Percentiles rank a stretch among this genome's conserved stretches.
phyloP scores from a whole-genome alignment of 164 flowering plant species.

The Annona cherimola region DNA sequence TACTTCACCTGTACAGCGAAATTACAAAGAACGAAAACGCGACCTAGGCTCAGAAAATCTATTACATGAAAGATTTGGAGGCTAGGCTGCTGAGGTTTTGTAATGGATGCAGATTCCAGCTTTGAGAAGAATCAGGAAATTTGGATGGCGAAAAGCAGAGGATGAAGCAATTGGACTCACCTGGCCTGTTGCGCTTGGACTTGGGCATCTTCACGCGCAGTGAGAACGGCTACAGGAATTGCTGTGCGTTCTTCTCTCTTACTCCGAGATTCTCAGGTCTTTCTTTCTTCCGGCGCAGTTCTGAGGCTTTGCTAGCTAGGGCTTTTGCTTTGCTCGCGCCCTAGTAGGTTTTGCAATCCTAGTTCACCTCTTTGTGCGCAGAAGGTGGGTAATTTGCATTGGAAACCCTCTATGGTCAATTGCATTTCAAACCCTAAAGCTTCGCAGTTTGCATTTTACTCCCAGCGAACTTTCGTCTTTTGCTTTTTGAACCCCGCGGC shows the following conservation, averaged over 20 bases:
- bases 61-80: background rate
- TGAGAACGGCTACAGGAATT: background rate
- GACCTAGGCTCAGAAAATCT: background rate
- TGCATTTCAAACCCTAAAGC: too few relatives aligned
- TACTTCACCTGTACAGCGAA: too few relatives aligned
- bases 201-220: background rate
- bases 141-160: background rate
- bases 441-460: too few relatives aligned
- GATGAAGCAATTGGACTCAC: constrained; percentile 1
- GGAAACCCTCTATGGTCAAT: too few relatives aligned
- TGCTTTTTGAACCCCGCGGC: too few relatives aligned
- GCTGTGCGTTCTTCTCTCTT: background rate
- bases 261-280: background rate
- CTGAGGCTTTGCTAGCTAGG: background rate
- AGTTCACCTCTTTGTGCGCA: too few relatives aligned
- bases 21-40: too few relatives aligned
- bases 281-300: background rate
- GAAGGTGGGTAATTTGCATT: too few relatives aligned
- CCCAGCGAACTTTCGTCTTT: too few relatives aligned
- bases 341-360: too few relatives aligned
- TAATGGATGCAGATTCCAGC: background rate
- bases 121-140: background rate
- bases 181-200: constrained; percentile 7
- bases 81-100: background rate
- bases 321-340: too few relatives aligned